A percentile compares a stretch with the other conserved stretches of the same genome.
phyloP scores from a whole-genome alignment of 177 flowering plant species.

The Vitis hybrid region DNA sequence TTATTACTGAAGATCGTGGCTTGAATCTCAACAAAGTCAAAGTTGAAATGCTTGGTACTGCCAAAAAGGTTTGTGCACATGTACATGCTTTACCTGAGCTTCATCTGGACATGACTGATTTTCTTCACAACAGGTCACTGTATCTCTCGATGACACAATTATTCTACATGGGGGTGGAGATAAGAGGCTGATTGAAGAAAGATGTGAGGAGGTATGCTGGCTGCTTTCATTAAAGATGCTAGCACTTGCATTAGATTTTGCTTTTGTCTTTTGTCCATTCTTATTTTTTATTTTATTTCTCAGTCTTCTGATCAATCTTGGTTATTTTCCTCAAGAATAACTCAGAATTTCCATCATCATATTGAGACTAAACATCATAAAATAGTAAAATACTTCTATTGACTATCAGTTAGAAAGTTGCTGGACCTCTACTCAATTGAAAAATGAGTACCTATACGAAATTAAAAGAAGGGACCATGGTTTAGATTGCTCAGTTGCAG shows the following conservation, averaged over 20 bases:
- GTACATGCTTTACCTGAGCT: slow-evolving; percentile 2
- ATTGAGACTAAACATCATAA: too few species aligned
- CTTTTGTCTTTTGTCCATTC: not conserved
- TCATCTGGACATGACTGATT: slow-evolving; percentile 9
- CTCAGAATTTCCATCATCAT: too few species aligned
- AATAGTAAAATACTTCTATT: too few species aligned
- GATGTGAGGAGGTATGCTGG: slow-evolving; percentile 74
- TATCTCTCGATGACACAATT: slow-evolving; percentile 81
- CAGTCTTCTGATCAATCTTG: too few species aligned
- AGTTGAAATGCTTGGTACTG: slow-evolving; percentile 73
- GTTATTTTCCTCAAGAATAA: too few species aligned
- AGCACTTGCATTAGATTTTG: too few species aligned
- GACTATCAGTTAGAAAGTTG: not conserved
- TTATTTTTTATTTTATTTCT: not conserved
- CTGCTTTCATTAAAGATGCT: not conserved
- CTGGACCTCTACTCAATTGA: not conserved
- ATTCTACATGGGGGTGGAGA: slow-evolving; percentile 86
- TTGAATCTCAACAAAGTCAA: slow-evolving; percentile 57
- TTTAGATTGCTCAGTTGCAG: too few species aligned
- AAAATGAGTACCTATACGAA: too few species aligned
- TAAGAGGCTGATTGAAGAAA: slow-evolving; percentile 80
- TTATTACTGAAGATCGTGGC: slow-evolving; percentile 68
- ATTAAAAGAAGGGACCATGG: too few species aligned
- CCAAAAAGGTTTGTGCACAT: slow-evolving; percentile 59
- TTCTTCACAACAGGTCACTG: slow-evolving; percentile 47